Base-by-base conservation (phyloP, 2,329 filamentous ascomycete species). In the Calonectria pseudoreteaudii region DNA sequence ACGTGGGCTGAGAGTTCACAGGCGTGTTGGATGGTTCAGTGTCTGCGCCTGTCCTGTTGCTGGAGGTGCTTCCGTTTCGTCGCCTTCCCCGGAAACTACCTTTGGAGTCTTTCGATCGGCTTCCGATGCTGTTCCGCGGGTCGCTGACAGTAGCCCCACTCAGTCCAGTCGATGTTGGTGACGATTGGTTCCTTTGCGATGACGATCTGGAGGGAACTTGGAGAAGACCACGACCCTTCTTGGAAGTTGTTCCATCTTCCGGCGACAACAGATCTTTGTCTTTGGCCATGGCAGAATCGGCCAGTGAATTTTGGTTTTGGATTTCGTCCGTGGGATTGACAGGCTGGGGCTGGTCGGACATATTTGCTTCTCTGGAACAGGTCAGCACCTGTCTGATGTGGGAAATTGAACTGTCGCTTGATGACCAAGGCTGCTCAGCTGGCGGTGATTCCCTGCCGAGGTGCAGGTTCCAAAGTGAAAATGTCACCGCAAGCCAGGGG, bases 11-110 rank as follows among this genome's bases (percentile, higher is more conserved):
- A 23, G 89, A 88, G 73, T 87, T 86, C 75, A 84, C 86, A 41
- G 87, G 83, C 7, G 88, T 88, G 79, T 86, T 87, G 56, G 86
- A 87, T 68, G 88, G 88, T 76, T 89, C 88, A 77, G 87, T 90
- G 81, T 87, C 88, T 79, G 86, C 86, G 80, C 87, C 88, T 75
- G 90, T 90, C 81, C 89, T 88, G 85, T 91, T 92, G 85, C 92
- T 94, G 78, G 91, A 91, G 75, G 91, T 89, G 85, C 92, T 94
- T 79, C 91, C 91, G 85, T 93, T 93, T 80, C 91, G 88, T 80
- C 90, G 89, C 77, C 90, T 87, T 75, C 89, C 91, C 70, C 91
- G 85, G 79, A 93, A 91, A 84, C 92, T 94, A 77, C 88, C 86
- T 85, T 89, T 92, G 74, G 91, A 93, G 78, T 91, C 91, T 84